Evolutionary conservation across 2,329 filamentous ascomycete genomes (phyloP).

Genomic region (Colletotrichum cordylinicola): DNA sequence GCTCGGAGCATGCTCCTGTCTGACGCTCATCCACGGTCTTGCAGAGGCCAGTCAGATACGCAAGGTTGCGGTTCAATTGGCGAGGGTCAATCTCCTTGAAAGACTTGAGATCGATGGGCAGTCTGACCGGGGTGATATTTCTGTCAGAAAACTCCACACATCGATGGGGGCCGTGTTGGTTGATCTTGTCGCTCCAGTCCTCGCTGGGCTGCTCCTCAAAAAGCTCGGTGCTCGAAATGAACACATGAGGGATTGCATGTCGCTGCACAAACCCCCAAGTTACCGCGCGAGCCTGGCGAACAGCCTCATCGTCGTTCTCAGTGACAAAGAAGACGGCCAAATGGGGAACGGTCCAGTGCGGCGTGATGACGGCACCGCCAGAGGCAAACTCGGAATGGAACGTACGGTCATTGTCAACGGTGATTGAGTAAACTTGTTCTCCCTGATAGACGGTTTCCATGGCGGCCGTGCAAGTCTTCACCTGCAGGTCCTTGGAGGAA

Average conservation of each 20-base stretch:
- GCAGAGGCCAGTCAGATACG: constrained; percentile 49
- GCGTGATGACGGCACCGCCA: constrained; percentile 44
- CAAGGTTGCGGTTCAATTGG: constrained; percentile 59
- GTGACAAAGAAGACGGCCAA: constrained; percentile 55
- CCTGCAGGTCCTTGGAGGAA: constrained; percentile 37
- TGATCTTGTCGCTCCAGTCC: constrained; percentile 39
- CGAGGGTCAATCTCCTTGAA: constrained; percentile 57
- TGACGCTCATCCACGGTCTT: constrained; percentile 23
- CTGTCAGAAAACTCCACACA: constrained; percentile 47
- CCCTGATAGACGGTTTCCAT: constrained; percentile 32
- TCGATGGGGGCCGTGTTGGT: constrained; percentile 51
- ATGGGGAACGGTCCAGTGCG: constrained; percentile 53
- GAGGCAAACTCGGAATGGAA: constrained; percentile 39
- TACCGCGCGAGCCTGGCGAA: constrained; percentile 42
- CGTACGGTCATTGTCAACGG: constrained; percentile 43
- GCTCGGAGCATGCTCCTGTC: background rate
- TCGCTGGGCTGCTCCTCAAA: constrained; percentile 38
- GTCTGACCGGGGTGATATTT: constrained; percentile 39
- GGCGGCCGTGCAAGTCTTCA: constrained; percentile 53
- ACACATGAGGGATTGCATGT: constrained; percentile 51
- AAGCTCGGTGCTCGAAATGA: constrained; percentile 50
- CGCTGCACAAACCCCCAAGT: constrained; percentile 53
- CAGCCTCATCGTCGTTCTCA: constrained; percentile 44
- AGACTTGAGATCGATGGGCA: constrained; percentile 54
- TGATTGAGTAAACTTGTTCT: constrained; percentile 37